Conservation (phyloP, 345 rosid species). For the Hibiscus mutabilis region DNA sequence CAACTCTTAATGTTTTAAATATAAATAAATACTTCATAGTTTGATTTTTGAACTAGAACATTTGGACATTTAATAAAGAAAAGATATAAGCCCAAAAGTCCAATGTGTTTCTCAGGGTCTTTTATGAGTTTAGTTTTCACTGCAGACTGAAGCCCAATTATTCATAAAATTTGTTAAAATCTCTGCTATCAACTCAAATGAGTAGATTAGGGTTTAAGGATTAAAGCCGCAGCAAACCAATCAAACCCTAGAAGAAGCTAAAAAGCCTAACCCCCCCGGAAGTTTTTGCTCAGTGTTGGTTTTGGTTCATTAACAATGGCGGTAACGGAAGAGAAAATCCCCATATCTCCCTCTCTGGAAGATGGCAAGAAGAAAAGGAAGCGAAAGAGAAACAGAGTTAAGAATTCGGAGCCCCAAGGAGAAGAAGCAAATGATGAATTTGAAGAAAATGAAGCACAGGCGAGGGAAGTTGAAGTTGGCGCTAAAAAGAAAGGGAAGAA, state of each 20-base stretch:
- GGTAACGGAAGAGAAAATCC: conserved; percentile 18
- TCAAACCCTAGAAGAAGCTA: neutral
- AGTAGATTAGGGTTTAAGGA: conserved; percentile 4
- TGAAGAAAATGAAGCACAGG: neutral
- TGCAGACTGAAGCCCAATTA: neutral
- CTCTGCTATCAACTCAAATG: neutral
- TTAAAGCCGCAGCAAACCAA: neutral
- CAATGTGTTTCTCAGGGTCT: neutral
- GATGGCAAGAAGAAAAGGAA: conserved; percentile 33
- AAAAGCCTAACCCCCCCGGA: neutral
- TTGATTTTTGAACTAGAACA: too few species aligned
- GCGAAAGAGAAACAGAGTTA: conserved; percentile 35
- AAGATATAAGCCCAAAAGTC: neutral
- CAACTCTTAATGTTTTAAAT: too few species aligned
- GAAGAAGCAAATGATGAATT: conserved; percentile 12
- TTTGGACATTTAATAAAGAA: too few species aligned
- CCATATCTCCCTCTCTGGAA: conserved; percentile 11
- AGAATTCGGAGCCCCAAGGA: conserved; percentile 18
- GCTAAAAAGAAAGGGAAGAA: conserved; percentile 7
- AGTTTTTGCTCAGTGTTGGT: neutral
- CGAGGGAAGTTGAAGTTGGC: neutral
- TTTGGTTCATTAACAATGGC: conserved; percentile 17
- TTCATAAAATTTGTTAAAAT: neutral
- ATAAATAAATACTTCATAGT: too few species aligned
- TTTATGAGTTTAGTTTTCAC: neutral